Percentiles rank a stretch among this genome's conserved stretches.
Conservation (phyloP, 768 basidiomycete genomes). For the Mycena pura region DNA sequence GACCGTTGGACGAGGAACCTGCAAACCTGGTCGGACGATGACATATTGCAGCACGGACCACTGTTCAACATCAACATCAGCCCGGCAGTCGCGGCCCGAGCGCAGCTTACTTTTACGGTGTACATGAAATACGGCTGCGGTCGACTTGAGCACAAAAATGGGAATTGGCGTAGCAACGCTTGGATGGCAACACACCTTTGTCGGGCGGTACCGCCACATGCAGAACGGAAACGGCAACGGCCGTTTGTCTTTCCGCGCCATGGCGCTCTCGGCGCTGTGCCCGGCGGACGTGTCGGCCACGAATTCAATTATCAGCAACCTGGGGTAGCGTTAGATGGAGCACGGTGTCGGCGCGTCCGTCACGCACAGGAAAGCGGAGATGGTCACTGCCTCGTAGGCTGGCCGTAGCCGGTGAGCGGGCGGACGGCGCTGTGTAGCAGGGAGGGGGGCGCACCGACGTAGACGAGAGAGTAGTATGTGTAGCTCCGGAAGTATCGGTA, state of each 20-base stretch:
- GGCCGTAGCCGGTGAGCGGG: not conserved
- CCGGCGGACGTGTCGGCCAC: constrained; percentile 73
- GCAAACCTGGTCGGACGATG: constrained; percentile 59
- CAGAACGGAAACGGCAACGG: constrained; percentile 83
- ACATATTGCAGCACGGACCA: constrained; percentile 93
- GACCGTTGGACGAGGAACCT: not conserved
- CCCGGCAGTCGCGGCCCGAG: constrained; percentile 4
- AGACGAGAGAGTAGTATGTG: constrained; percentile 56
- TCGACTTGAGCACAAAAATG: not conserved
- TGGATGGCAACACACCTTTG: constrained; percentile 61
- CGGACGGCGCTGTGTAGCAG: not conserved
- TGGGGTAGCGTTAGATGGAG: constrained; percentile 31
- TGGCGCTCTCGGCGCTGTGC: constrained; percentile 67
- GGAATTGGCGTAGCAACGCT: too few species aligned
- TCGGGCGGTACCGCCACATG: constrained; percentile 82
- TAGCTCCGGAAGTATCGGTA: constrained; percentile 86
- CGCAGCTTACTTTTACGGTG: constrained; percentile 67
- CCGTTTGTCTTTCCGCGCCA: constrained; percentile 81
- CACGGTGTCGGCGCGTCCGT: not conserved
- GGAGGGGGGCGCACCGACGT: constrained; percentile 43
- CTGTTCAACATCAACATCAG: constrained; percentile 39
- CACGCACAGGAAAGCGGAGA: constrained; percentile 88
- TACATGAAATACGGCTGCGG: constrained; percentile 86
- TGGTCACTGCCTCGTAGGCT: constrained; percentile 83
- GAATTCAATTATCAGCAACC: constrained; percentile 83